Conservation (phyloP, 306 rosid species). For the Begonia loranthoides region DNA sequence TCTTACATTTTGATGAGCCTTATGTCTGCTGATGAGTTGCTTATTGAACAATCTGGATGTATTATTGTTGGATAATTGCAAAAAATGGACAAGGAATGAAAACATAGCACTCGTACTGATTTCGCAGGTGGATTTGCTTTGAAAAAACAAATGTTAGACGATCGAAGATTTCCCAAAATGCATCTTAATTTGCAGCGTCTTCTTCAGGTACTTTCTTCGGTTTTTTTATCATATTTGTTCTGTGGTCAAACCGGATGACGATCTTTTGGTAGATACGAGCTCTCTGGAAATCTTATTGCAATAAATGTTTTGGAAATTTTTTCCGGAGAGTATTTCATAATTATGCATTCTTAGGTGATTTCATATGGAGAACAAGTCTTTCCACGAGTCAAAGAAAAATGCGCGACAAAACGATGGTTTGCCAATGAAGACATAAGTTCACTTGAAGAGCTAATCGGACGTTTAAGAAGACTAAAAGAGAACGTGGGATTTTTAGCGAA, state of each 20-base stretch:
- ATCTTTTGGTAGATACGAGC: background rate
- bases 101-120: background rate
- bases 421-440: constrained; percentile 46
- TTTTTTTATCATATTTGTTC: constrained; percentile 3
- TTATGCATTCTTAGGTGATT: constrained; percentile 29
- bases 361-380: constrained; percentile 91
- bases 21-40: too few relatives aligned
- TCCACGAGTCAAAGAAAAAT: constrained; percentile 84
- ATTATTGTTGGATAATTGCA: background rate
- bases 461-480: constrained; percentile 73
- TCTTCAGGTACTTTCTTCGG: constrained; percentile 51
- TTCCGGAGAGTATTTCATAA: background rate
- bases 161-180: constrained; percentile 91
- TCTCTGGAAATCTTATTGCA: background rate
- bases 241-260: background rate
- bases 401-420: constrained; percentile 77
- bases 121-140: constrained; percentile 64
- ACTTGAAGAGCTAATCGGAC: constrained; percentile 79
- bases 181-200: constrained; percentile 91
- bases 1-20: too few relatives aligned
- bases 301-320: background rate
- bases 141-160: constrained; percentile 96
- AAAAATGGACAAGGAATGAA: background rate
- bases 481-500: constrained; percentile 90
- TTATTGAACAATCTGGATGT: too few relatives aligned